A percentile compares a stretch with the other conserved stretches of the same genome.
Conservation (phyloP, 345 rosid genomes). For the Chamaenerion angustifolium region DNA sequence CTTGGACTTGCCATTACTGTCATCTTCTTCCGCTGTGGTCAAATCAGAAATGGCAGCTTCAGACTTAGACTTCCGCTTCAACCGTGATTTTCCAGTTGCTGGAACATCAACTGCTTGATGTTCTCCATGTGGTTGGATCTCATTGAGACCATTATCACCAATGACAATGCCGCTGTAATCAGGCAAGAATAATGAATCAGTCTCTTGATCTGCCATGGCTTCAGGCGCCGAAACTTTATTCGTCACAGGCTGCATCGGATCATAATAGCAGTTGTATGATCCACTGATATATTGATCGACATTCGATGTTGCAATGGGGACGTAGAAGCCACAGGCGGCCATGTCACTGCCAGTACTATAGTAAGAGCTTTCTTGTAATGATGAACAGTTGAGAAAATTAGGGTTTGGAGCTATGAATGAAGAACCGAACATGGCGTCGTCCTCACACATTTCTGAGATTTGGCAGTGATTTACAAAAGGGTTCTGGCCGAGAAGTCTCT, state of each 20-base stretch:
- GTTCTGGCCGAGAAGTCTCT: background rate
- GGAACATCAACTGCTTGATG: slow-evolving; percentile 6
- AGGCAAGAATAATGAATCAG: background rate
- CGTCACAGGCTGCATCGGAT: too few species aligned
- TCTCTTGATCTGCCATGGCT: background rate
- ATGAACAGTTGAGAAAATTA: slow-evolving; percentile 11
- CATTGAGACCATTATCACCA: background rate
- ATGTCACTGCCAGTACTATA: slow-evolving; percentile 11
- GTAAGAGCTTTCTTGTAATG: slow-evolving; percentile 14
- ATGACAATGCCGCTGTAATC: slow-evolving; percentile 1
- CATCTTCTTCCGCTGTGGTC: slow-evolving; percentile 4
- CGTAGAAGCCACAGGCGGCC: slow-evolving; percentile 3
- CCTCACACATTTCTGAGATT: slow-evolving; percentile 1
- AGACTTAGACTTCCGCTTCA: slow-evolving; percentile 21
- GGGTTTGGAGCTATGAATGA: background rate
- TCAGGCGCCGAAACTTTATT: too few species aligned
- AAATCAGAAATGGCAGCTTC: too few species aligned
- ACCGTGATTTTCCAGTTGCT: slow-evolving; percentile 15
- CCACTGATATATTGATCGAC: too few species aligned
- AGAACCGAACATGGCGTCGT: background rate
- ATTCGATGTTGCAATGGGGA: background rate
- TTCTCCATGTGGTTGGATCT: background rate
- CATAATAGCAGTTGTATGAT: too few species aligned
- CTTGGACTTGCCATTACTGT: slow-evolving; percentile 10
- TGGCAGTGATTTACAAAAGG: background rate